A percentile compares a stretch with the other conserved stretches of the same genome.
Conservation (phyloP, 176 grass and related monocot genomes). For the Eleusine indica region DNA sequence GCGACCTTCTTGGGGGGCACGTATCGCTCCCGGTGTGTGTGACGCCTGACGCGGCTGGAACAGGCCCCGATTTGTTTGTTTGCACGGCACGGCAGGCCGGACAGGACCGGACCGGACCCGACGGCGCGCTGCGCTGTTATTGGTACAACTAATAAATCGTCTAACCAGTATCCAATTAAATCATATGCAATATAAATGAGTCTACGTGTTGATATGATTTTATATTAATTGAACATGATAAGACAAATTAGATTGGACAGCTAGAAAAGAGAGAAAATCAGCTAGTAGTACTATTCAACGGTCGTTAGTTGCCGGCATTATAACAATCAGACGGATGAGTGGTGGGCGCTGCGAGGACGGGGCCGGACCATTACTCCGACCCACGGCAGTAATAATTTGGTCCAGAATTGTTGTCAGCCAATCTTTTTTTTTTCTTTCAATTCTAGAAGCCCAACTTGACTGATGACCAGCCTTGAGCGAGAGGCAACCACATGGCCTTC, state of each 20-base stretch:
- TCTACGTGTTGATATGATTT: too few relatives aligned
- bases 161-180: too few relatives aligned
- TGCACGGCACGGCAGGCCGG: not conserved
- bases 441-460: not conserved
- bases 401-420: not conserved
- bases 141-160: too few relatives aligned
- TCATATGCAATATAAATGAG: too few relatives aligned
- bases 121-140: too few relatives aligned
- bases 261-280: too few relatives aligned
- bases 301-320: not conserved
- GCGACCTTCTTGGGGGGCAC: too few relatives aligned
- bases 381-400: not conserved
- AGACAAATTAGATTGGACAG: too few relatives aligned
- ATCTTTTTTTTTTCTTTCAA: not conserved
- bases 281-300: not conserved
- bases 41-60: too few relatives aligned
- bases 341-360: not conserved
- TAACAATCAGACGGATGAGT: not conserved
- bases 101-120: not conserved
- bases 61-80: too few relatives aligned
- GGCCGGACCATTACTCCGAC: not conserved
- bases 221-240: too few relatives aligned
- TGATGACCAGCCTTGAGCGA: not conserved
- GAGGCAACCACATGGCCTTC: not conserved
- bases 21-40: too few relatives aligned